phyloP scores from a whole-genome alignment of 805 yeast genomes.

The Isabelozyma pseudorhagii region DNA sequence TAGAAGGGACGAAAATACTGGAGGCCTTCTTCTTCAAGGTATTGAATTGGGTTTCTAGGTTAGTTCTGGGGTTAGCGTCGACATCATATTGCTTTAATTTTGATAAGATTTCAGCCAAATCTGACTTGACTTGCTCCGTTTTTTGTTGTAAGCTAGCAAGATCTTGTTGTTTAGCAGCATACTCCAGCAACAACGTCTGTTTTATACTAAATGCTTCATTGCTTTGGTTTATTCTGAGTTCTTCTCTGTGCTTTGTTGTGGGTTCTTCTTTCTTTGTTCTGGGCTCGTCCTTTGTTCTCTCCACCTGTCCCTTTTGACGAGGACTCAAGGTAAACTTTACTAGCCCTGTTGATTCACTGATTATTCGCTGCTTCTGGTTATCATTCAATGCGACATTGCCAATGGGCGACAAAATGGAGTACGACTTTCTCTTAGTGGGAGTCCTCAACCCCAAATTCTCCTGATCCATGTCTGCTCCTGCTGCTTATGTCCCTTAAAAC shows the following conservation, averaged over 20 bases:
- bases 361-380: conserved; percentile 23
- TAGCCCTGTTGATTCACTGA: conserved; percentile 51
- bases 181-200: conserved; percentile 15
- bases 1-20: conserved; percentile 7
- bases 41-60: conserved; percentile 4
- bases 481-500: too few species aligned
- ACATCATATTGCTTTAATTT: conserved; percentile 16
- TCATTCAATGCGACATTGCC: conserved; percentile 1
- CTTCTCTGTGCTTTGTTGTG: neutral
- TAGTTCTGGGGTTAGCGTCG: neutral
- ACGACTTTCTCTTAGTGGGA: conserved; percentile 11
- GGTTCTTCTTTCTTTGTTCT: neutral
- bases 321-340: conserved; percentile 39
- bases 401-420: conserved; percentile 10
- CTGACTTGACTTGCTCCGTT: conserved; percentile 27
- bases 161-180: conserved; percentile 53
- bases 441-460: conserved; percentile 3
- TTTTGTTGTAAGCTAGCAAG: conserved; percentile 47
- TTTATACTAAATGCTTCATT: conserved; percentile 24
- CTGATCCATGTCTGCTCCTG: neutral
- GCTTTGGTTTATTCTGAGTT: conserved; percentile 23
- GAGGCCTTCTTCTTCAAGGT: conserved; percentile 18
- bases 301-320: neutral
- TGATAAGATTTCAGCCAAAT: conserved; percentile 29
- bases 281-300: conserved; percentile 2